Conservation (phyloP, 148 eudicot genomes). For the Hydrangea macrophylla region DNA sequence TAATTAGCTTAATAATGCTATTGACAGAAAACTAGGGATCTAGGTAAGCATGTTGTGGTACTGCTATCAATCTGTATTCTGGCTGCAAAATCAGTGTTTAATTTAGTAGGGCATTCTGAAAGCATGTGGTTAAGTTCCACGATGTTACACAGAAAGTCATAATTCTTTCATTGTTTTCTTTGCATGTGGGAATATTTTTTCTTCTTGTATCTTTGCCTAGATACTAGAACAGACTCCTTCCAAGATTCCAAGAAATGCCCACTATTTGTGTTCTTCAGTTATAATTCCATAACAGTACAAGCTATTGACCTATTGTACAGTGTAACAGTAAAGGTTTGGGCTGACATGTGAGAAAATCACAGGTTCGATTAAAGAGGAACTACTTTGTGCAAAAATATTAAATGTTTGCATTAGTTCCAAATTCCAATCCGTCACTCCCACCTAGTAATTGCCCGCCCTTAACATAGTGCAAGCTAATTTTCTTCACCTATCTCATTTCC, state of each 20-base stretch:
- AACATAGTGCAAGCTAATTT: too few relatives aligned
- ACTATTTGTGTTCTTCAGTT: too few relatives aligned
- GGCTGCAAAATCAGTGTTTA: slow-evolving; percentile 1
- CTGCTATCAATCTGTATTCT: background rate
- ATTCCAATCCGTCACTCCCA: too few relatives aligned
- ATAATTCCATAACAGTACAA: too few relatives aligned
- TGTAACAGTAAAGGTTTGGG: too few relatives aligned
- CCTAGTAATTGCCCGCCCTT: too few relatives aligned
- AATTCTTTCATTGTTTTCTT: background rate
- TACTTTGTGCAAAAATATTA: too few relatives aligned
- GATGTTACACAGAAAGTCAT: background rate
- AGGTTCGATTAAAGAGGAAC: too few relatives aligned
- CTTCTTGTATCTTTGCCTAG: background rate
- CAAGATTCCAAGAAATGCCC: slow-evolving; percentile 2
- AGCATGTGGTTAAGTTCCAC: background rate
- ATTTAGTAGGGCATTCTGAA: background rate
- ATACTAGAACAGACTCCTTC: slow-evolving; percentile 9
- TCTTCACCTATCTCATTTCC: too few relatives aligned
- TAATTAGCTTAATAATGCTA: background rate
- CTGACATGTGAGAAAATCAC: too few relatives aligned
- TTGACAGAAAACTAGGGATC: slow-evolving; percentile 1
- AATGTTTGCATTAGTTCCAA: too few relatives aligned
- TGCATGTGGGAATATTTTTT: background rate
- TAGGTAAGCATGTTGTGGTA: background rate
- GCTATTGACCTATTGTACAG: too few relatives aligned